Conservation (phyloP, 1,139 yeast species). For the Hansenula lynferdii region DNA sequence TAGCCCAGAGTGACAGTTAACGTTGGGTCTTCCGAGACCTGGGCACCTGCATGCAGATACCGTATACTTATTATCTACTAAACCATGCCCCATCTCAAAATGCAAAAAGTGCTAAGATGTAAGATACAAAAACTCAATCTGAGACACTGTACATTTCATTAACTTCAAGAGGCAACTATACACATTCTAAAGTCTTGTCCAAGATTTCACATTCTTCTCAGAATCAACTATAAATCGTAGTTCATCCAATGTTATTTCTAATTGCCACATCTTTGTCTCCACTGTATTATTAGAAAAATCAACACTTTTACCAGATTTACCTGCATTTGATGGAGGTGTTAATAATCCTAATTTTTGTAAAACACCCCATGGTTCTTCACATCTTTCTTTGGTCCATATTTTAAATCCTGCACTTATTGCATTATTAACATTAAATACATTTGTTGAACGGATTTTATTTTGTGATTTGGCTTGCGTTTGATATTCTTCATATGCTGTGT, state of each 20-base stretch:
- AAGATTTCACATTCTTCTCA: slow-evolving; percentile 29
- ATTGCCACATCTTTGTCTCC: slow-evolving; percentile 43
- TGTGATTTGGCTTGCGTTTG: slow-evolving; percentile 43
- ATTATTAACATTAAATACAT: slow-evolving; percentile 30
- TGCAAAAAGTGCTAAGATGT: no score
- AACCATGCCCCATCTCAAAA: no score
- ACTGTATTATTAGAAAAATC: slow-evolving; percentile 29
- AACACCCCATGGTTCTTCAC: slow-evolving; percentile 53
- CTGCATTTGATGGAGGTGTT: slow-evolving; percentile 13
- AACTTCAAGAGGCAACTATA: background rate
- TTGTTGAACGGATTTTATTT: slow-evolving; percentile 39
- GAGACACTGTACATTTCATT: no score
- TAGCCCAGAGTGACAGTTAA: no score
- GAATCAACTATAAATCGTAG: slow-evolving; percentile 31
- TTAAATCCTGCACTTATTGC: slow-evolving; percentile 25
- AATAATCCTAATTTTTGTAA: slow-evolving; percentile 29
- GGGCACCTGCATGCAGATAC: no score
- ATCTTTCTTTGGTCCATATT: slow-evolving; percentile 42
- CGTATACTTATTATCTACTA: no score
- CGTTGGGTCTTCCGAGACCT: no score
- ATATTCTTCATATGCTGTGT: slow-evolving; percentile 76
- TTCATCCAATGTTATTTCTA: slow-evolving; percentile 44
- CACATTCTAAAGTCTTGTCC: slow-evolving; percentile 14
- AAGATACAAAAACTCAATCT: no score
- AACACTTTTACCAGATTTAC: slow-evolving; percentile 7